These are phyloP conservation scores for Skeletonema potamos DNA, from an alignment of 108 stramenopile genomes.

Conservation along the genomic window DNA sequence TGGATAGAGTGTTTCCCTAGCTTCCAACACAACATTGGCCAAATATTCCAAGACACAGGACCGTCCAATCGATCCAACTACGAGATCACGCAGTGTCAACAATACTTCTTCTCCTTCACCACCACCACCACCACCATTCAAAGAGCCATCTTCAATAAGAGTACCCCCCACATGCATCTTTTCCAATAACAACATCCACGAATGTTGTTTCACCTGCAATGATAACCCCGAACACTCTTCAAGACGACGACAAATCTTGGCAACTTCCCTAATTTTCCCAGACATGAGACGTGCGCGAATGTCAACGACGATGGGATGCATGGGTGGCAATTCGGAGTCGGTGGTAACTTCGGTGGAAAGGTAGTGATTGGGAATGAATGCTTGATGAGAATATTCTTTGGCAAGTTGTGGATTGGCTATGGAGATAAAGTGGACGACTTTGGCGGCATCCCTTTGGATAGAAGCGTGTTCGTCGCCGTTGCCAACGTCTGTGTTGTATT, in stretches of 20 bases:
- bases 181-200: conserved; percentile 27
- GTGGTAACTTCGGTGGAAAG: neutral
- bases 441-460: conserved; percentile 17
- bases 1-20: conserved; percentile 21
- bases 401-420: conserved; percentile 26
- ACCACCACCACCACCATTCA: neutral
- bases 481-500: neutral
- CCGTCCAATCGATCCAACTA: conserved; percentile 22
- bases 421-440: conserved; percentile 22
- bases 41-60: conserved; percentile 34
- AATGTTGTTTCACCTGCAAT: conserved; percentile 7
- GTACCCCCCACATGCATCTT: conserved; percentile 31
- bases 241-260: conserved; percentile 17
- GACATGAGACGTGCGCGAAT: conserved; percentile 22
- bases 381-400: conserved; percentile 7
- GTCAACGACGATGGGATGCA: conserved; percentile 27
- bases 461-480: neutral
- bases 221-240: conserved; percentile 27
- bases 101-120: neutral
- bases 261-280: conserved; percentile 5
- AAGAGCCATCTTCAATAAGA: conserved; percentile 33
- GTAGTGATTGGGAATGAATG: conserved; percentile 15
- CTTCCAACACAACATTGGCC: conserved; percentile 3
- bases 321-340: neutral
- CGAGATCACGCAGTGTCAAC: conserved; percentile 21